Evolutionary conservation across 164 flowering plant genomes (phyloP), one percentile per base, ranked within the genome.

Genomic region (Berberis thunbergii): DNA sequence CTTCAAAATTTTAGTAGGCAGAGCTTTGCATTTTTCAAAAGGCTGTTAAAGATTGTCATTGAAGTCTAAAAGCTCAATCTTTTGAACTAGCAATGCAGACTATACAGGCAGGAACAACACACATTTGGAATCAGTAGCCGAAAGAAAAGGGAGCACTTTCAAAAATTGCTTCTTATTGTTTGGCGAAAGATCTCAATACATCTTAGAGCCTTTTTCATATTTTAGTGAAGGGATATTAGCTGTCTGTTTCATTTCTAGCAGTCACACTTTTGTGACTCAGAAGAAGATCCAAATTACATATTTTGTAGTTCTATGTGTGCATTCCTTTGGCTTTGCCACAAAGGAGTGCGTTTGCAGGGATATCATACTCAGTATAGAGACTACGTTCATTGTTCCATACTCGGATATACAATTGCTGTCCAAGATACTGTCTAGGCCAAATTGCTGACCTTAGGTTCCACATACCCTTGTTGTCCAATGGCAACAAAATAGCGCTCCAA

Each of bases 371-470:
- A 3, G 39, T 56, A 56, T 13, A 56, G 42, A 56, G 42, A 56
- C 59, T 56, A 3, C 2, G 38, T 56, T 56, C 59, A 40, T 13
- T 9, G 4, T 56, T 56, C 59, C 59, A 38, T 56, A 56, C 59
- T 40, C 39, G 26, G 38, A 56, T 40, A n/a, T 41, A 57, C 44
- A 57, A n/a, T 57, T 57, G 59, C 43, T 41, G 45, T n/a, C 45
- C 44, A 57, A 57, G 45, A 8, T 57, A 41, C 4, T 57, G 43
- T 57, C 60, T 57, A 6, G 60, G 60, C 60, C 60, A 57, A 41
- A 57, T 41, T 42, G 60, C 60, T 8, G 60, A 57, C 43, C 45
- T 8, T 57, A 57, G 8, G 60, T 57, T 57, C 43, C 60, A 57
- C 60, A 57, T 57, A 40, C 43, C 45, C 41, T 57, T 57, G 45